Percentiles rank a stretch among this genome's conserved stretches.
These are phyloP conservation scores for Suillus discolor DNA, from an alignment of 768 basidiomycete genomes.

Conservation along the genomic window DNA sequence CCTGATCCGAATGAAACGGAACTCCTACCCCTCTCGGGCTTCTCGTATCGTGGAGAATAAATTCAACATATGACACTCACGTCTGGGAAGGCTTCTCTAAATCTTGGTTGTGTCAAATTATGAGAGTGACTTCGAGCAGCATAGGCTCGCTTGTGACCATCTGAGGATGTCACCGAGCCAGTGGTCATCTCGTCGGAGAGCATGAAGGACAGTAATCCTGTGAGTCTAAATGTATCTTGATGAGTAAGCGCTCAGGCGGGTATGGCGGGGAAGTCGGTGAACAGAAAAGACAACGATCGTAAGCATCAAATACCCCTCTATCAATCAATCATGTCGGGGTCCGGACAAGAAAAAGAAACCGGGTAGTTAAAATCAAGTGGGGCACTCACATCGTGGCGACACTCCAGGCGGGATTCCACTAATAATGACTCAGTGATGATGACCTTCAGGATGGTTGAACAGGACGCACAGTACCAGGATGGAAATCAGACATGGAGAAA, in stretches of 20 bases:
- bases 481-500: constrained; percentile 97
- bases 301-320: constrained; percentile 9
- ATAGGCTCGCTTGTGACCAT: constrained; percentile 74
- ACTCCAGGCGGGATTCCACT: constrained; percentile 98
- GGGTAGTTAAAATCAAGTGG: constrained; percentile 7
- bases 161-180: constrained; percentile 81
- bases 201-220: constrained; percentile 94
- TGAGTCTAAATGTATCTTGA: constrained; percentile 58
- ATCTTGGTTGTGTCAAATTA: constrained; percentile 80
- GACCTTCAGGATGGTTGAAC: constrained; percentile 7
- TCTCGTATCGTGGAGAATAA: constrained; percentile 18
- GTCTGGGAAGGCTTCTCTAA: constrained; percentile 87
- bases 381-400: constrained; percentile 85
- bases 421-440: constrained; percentile 5
- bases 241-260: constrained; percentile 10
- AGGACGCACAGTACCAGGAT: constrained; percentile 77
- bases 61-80: constrained; percentile 47
- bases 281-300: constrained; percentile 7
- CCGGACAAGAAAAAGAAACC: constrained; percentile 12
- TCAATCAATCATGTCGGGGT: constrained; percentile 18
- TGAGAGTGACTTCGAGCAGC: constrained; percentile 82
- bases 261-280: constrained; percentile 6
- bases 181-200: constrained; percentile 96
- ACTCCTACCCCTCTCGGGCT: constrained; percentile 23
- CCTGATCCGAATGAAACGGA: constrained; percentile 16